Evolutionary conservation across 2,329 filamentous ascomycete species (phyloP), one percentile per base, ranked within the genome.

Genomic region (Metarhizium sp.): DNA sequence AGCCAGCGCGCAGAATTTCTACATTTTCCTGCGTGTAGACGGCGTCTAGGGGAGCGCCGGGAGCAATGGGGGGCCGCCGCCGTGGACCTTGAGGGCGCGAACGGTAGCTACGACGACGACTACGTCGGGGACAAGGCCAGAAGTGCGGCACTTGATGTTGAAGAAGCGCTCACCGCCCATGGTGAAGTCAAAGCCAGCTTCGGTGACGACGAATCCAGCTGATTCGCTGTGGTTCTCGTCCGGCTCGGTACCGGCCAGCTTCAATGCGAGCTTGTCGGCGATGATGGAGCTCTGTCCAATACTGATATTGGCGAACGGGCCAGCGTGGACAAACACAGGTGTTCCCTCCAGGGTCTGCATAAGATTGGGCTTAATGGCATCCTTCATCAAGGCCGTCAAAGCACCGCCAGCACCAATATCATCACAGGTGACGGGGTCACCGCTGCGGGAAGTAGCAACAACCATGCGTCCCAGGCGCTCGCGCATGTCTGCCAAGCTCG

Each of bases 111-210:
- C 94, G 57, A 99, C 86, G 48, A 99, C 90, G 6, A 96, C 92
- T 1, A 91, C 90, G 66, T 99, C 94, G 2, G 94, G 94, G 2
- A 90, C 84, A 49, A 99, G 85, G 29, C 92, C 92, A 6, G 92
- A 96, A 10, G 91, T 88, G 58, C 94, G 88, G 76, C 94, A 97
- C 80, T 99, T 99, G 79, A 99, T 97, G 78, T 99, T 97, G 84
- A 99, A 97, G 81, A 99, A 99, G 53, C 94, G 88, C 80, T 99
- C 94, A 60, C 94, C 94, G 61, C 94, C 94, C 94, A 99, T 99
- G 65, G 94, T 97, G 75, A 99, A 99, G 73, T 99, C 94, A 71
- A 99, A 99, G 10, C 94, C 94, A 53, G 94, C 92, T 73, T 99
- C 94, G 2, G 94, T 99, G 42, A 99, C 86, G 25, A 96, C 92